Evolutionary conservation across 768 basidiomycete species (phyloP).

Genomic region (Leccinum subtestaceum): DNA sequence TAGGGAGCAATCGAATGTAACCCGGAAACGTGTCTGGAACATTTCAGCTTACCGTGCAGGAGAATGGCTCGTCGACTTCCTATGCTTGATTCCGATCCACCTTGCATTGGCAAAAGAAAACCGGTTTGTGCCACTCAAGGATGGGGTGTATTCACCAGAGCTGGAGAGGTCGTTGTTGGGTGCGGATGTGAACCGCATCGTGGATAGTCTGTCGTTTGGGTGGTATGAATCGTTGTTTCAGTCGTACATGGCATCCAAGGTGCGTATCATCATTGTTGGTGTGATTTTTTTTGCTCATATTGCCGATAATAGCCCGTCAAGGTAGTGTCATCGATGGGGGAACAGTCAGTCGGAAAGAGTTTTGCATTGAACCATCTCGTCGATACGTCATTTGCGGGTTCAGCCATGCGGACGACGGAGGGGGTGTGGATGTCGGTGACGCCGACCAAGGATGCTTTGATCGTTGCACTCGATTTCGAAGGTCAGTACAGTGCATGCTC

Average conservation of each 20-base stretch:
- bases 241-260: constrained; percentile 60
- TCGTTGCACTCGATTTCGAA: constrained; percentile 66
- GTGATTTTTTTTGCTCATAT: not conserved
- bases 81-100: constrained; percentile 65
- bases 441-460: constrained; percentile 49
- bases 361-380: constrained; percentile 58
- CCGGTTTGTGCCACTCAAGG: constrained; percentile 58
- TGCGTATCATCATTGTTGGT: constrained; percentile 3
- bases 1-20: not conserved
- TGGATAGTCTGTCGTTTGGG: constrained; percentile 53
- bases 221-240: constrained; percentile 67
- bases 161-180: constrained; percentile 54
- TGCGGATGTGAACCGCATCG: constrained; percentile 56
- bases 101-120: constrained; percentile 59
- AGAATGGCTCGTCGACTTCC: constrained; percentile 60
- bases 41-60: constrained; percentile 45
- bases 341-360: constrained; percentile 64
- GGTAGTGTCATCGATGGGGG: constrained; percentile 68
- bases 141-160: constrained; percentile 49
- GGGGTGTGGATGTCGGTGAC: constrained; percentile 70
- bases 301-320: constrained; percentile 45
- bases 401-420: constrained; percentile 65
- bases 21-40: constrained; percentile 19
- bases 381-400: constrained; percentile 65
- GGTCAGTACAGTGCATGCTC: constrained; percentile 30